Conservation (phyloP, 2,329 filamentous ascomycete genomes). For the Lachnellula suecica region DNA sequence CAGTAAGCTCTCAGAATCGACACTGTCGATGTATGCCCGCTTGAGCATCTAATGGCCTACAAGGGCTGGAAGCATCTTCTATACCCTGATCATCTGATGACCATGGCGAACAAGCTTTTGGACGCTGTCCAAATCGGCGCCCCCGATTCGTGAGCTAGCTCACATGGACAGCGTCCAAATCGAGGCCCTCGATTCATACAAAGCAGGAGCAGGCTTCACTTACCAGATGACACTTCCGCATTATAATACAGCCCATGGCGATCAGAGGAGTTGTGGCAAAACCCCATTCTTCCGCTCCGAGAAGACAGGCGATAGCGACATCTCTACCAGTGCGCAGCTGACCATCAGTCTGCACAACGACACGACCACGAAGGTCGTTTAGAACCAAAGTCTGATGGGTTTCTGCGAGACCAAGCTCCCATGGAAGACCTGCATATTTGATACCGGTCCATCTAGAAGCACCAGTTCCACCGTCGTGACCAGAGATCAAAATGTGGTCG, state of each 20-base stretch:
- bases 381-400: constrained; percentile 95
- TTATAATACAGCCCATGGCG: constrained; percentile 95
- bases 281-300: constrained; percentile 97
- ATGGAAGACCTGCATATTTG: constrained; percentile 95
- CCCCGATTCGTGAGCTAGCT: too few species aligned
- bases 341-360: constrained; percentile 94
- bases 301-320: constrained; percentile 88
- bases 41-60: too few species aligned
- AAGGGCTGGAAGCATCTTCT: too few species aligned
- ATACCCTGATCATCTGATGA: too few species aligned
- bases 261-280: constrained; percentile 94
- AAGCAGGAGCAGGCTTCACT: too few species aligned
- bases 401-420: constrained; percentile 95
- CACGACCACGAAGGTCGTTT: constrained; percentile 92
- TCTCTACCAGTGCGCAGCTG: constrained; percentile 91
- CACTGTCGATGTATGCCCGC: too few species aligned
- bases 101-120: too few species aligned
- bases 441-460: constrained; percentile 98
- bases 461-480: constrained; percentile 95
- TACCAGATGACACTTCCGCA: too few species aligned
- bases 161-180: too few species aligned
- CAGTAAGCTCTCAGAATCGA: too few species aligned
- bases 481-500: constrained; percentile 94
- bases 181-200: too few species aligned
- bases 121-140: too few species aligned